phyloP scores from a whole-genome alignment of 1,139 yeast species.

The Diutina sp. region DNA sequence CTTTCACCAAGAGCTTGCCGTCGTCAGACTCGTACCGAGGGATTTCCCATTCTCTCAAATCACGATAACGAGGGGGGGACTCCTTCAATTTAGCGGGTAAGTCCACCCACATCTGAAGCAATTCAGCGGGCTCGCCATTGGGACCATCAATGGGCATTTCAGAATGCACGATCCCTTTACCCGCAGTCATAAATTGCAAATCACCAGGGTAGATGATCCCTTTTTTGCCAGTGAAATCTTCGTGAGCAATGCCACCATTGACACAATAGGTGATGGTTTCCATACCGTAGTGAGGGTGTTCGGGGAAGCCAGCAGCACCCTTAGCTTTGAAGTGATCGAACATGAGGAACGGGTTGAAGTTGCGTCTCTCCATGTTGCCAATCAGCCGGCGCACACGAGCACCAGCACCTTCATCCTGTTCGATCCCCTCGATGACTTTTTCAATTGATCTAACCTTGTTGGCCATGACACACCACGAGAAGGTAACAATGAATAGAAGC shows the following conservation, averaged over 20 bases:
- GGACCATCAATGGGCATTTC: constrained; percentile 68
- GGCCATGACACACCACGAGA: not conserved
- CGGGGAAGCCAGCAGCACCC: constrained; percentile 63
- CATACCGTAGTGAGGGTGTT: constrained; percentile 88
- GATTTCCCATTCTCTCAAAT: constrained; percentile 57
- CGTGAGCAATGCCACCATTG: constrained; percentile 76
- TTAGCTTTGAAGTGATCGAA: constrained; percentile 58
- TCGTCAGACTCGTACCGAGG: constrained; percentile 52
- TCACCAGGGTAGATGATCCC: constrained; percentile 80
- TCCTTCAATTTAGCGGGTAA: constrained; percentile 61
- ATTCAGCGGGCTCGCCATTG: constrained; percentile 47
- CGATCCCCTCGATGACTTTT: constrained; percentile 14
- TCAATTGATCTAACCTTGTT: not conserved
- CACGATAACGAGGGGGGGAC: constrained; percentile 70
- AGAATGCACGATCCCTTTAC: constrained; percentile 76
- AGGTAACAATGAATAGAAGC: not conserved
- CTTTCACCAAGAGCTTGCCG: constrained; percentile 56
- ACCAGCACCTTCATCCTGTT: constrained; percentile 81
- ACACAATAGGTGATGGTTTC: constrained; percentile 73
- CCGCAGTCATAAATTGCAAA: constrained; percentile 92
- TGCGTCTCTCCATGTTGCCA: constrained; percentile 54
- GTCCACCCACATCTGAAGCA: constrained; percentile 90
- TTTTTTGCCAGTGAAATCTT: constrained; percentile 77
- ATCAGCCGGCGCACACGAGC: constrained; percentile 76
- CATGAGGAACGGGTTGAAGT: constrained; percentile 76